A percentile compares a stretch with the other conserved stretches of the same genome.
These are phyloP conservation scores for Conticribra weissflogii DNA, from an alignment of 108 stramenopile genomes.

Conservation along the genomic window DNA sequence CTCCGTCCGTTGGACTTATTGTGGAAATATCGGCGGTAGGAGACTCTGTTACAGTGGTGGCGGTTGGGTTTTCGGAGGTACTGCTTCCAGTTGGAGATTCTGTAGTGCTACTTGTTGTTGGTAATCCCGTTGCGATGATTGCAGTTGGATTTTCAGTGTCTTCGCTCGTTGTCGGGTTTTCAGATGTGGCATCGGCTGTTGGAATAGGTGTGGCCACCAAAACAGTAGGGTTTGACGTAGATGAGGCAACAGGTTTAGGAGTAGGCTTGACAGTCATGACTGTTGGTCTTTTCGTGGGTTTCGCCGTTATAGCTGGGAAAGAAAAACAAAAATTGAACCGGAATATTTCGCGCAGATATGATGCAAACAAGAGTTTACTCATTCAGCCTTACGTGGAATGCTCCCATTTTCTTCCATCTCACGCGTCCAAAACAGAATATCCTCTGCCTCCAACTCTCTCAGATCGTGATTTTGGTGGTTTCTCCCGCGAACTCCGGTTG, in stretches of 20 bases:
- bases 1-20: neutral
- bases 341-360: neutral
- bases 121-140: neutral
- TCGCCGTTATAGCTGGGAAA: too few relatives aligned
- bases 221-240: too few relatives aligned
- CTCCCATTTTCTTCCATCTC: conserved; percentile 1
- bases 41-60: neutral
- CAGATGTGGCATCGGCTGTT: neutral
- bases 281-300: conserved; percentile 4
- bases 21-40: neutral
- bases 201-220: too few relatives aligned
- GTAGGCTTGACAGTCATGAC: neutral
- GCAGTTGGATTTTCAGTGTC: neutral
- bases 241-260: neutral
- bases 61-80: neutral
- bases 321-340: neutral
- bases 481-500: neutral
- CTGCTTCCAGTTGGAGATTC: too few relatives aligned
- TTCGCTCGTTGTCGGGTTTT: too few relatives aligned
- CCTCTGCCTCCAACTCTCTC: conserved; percentile 8
- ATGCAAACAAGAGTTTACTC: too few relatives aligned
- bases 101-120: neutral
- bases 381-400: neutral
- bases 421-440: conserved; percentile 27
- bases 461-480: neutral